These are phyloP conservation scores for Colletotrichum abscissum DNA, from an alignment of 2,329 filamentous ascomycete genomes.

Conservation along the genomic window DNA sequence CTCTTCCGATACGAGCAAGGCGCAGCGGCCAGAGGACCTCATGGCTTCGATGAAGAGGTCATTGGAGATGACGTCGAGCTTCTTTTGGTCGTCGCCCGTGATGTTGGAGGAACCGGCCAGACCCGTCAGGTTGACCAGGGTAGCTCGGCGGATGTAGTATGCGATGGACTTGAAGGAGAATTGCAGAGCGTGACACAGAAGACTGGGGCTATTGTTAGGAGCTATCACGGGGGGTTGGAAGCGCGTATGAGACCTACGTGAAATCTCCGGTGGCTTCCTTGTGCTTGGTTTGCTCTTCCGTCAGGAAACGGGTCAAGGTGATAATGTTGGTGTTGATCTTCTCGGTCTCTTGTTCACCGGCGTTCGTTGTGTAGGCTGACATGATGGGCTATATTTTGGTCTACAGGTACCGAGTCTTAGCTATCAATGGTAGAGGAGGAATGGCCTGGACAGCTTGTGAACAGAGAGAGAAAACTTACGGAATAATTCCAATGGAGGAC, in stretches of 20 bases:
- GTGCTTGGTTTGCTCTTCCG: slow-evolving; percentile 94
- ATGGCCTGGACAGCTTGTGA: not conserved
- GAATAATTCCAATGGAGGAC: not conserved
- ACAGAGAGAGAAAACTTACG: slow-evolving; percentile 11
- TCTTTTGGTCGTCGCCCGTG: slow-evolving; percentile 99
- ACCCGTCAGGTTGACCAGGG: slow-evolving; percentile 93
- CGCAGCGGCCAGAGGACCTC: slow-evolving; percentile 90
- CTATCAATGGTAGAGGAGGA: not conserved
- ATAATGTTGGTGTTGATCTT: slow-evolving; percentile 96
- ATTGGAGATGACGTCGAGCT: slow-evolving; percentile 98
- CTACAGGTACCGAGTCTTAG: not conserved
- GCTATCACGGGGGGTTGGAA: not conserved
- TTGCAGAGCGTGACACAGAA: slow-evolving; percentile 96
- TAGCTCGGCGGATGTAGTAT: slow-evolving; percentile 97
- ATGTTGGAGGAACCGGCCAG: slow-evolving; percentile 94
- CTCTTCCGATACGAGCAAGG: slow-evolving; percentile 96
- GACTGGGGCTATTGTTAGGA: slow-evolving; percentile 59
- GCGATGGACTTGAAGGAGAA: slow-evolving; percentile 99
- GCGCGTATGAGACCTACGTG: slow-evolving; percentile 72
- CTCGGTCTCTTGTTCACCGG: slow-evolving; percentile 69
- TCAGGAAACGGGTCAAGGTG: slow-evolving; percentile 94
- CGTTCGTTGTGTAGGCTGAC: slow-evolving; percentile 44
- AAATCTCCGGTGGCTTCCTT: slow-evolving; percentile 98
- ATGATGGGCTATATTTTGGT: slow-evolving; percentile 12
- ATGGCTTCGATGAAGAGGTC: slow-evolving; percentile 97